Base-by-base conservation (phyloP, 495 filamentous ascomycete species). In the Pyrenula massariospora region DNA sequence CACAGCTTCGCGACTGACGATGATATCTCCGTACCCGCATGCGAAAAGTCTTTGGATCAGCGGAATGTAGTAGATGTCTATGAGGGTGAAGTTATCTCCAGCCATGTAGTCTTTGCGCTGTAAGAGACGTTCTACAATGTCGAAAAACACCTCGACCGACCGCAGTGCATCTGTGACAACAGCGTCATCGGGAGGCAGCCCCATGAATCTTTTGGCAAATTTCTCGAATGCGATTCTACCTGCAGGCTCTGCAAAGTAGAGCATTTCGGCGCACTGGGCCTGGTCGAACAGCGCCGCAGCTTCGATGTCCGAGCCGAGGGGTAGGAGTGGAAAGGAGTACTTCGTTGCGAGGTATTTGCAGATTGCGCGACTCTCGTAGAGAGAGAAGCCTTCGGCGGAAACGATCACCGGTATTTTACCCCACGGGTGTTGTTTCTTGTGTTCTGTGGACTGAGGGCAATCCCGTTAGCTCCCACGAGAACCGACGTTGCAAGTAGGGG, bases 341-440 rank as follows among this genome's bases (percentile, higher is more conserved):
- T 70, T 72, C 25, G 50, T 65, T 55, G 71, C 67, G 64, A 74
- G 71, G 64, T 73, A 72, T 62, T 68, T 70, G 68, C 71, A 74
- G 65, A 74, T 72, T 56, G 70, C 68, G 54, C 70, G 71, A 61
- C 69, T 72, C 60, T 73, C 70, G 67, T 73, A 70, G 60, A 73
- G 70, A 57, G 66, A 66, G 67, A 72, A 68, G 22, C 66, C 67
- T 21, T 66, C 61, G 58, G 62, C 58, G 31, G 54, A 58, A 48
- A 52, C 55, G 12, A 65, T 23, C 48, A 49, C 60, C 53, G 69
- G 69, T 58, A 72, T 60, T 67, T 72, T 71, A 57, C 69, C 68
- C 66, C 66, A 72, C 25, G 69, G 69, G 59, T 72, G 69, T 58
- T 65, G 68, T 63, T 65, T 65, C 60, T 57, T 61, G 65, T 72